phyloP scores from a whole-genome alignment of 371 early-diverging fungal species.

The Mortierella sp. region DNA sequence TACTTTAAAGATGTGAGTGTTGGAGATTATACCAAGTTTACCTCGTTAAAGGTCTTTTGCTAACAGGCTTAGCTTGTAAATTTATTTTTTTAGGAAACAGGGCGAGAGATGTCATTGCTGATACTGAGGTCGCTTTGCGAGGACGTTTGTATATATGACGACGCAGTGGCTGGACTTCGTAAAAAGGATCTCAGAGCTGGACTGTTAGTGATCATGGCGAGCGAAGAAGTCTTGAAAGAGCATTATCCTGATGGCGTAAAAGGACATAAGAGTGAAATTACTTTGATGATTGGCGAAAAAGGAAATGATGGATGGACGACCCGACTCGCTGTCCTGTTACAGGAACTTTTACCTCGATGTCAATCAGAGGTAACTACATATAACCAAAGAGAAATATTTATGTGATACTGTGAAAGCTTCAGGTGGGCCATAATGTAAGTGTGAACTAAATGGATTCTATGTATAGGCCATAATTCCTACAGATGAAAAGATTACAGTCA shows the following conservation, averaged over 20 bases:
- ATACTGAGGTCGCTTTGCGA: constrained; percentile 62
- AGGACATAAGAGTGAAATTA: constrained; percentile 35
- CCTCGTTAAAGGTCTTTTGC: not conserved
- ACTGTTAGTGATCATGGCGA: constrained; percentile 55
- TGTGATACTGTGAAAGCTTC: no score
- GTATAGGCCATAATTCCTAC: constrained; percentile 10
- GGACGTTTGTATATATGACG: constrained; percentile 69
- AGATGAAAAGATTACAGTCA: constrained; percentile 50
- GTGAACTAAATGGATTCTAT: not conserved
- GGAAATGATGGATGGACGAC: constrained; percentile 66
- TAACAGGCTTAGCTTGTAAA: not conserved
- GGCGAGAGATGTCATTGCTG: constrained; percentile 59
- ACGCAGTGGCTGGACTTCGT: constrained; percentile 62
- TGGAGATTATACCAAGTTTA: not conserved
- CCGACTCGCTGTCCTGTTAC: constrained; percentile 46
- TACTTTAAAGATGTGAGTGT: constrained; percentile 58
- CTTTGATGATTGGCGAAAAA: constrained; percentile 58
- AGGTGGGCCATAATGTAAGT: not conserved
- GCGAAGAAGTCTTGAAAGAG: constrained; percentile 35
- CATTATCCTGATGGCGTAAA: constrained; percentile 58
- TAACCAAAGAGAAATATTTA: no score
- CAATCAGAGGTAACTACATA: constrained; percentile 20
- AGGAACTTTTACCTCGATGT: constrained; percentile 41
- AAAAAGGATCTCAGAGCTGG: constrained; percentile 65
- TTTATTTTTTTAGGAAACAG: constrained; percentile 42